Evolutionary conservation across 768 basidiomycete genomes (phyloP), one percentile per base, ranked within the genome.

Genomic region (Epithele typhae): DNA sequence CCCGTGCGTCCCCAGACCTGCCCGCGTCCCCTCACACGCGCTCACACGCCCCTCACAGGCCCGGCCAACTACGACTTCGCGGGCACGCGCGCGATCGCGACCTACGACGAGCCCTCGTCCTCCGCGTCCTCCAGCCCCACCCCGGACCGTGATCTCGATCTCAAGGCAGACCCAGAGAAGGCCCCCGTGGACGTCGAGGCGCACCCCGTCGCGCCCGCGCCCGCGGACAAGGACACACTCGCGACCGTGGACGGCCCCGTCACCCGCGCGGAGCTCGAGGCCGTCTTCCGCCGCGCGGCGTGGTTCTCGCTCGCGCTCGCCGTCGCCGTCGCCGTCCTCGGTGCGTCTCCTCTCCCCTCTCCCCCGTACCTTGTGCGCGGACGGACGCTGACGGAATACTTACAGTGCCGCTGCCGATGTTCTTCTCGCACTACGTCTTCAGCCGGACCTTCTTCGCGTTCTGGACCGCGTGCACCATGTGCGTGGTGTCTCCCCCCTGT

Each of bases 381-480:
- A 14, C 8, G 7, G 27, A 30, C 27, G 27, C 27, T 30, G 7
- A 7, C 27, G 27, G 27, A 30, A 30, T 30, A 7, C 27, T 7
- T 8, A 18, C 48, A 61, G 63, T 68, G 0, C 67, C 67, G 10
- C 43, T 67, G 9, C 63, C 66, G 19, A 66, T 68, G 65, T 68
- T 65, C 57, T 67, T 67, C 54, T 56, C 64, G 6, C 56, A 58
- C 46, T 68, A 68, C 43, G 53, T 68, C 6, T 68, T 68, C 55
- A 63, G 60, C 45, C 44, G 53, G 40, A 42, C 36, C 10, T 68
- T 68, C 47, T 66, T 61, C 52, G 56, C 55, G 3, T 65, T 67
- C 58, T 68, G 66, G 66, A 55, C 65, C 21, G 59, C 61, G 10
- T 65, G 65, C 37, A 61, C 65, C 10, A 64, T 66, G 63, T 64